phyloP scores from a whole-genome alignment of 2,329 filamentous ascomycete species.

The Talaromyces amestolkiae region DNA sequence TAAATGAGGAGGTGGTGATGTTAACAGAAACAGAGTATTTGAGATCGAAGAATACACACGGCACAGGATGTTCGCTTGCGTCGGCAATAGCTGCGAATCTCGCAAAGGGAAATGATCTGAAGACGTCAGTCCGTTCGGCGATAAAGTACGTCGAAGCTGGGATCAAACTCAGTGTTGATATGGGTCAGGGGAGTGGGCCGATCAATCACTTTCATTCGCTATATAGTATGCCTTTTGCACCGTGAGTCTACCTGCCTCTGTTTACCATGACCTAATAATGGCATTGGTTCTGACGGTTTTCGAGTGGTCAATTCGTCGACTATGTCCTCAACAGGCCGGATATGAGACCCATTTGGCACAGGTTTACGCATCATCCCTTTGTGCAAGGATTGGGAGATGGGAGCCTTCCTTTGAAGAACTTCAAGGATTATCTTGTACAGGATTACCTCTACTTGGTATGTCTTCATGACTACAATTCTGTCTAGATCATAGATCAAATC shows the following conservation, averaged over 20 bases:
- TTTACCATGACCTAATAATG: too few relatives aligned
- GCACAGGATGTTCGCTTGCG: conserved; percentile 90
- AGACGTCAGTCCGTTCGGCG: conserved; percentile 53
- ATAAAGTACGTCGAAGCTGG: conserved; percentile 62
- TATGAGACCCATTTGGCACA: conserved; percentile 70
- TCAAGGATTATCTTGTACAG: conserved; percentile 86
- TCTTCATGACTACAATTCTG: background rate
- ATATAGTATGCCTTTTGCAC: conserved; percentile 58
- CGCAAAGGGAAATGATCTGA: conserved; percentile 49
- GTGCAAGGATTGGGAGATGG: conserved; percentile 74
- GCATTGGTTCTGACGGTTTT: background rate
- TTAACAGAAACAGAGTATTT: conserved; percentile 70
- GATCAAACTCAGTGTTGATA: conserved; percentile 55
- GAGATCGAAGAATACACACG: conserved; percentile 78
- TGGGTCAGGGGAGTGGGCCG: conserved; percentile 61
- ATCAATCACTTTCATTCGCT: conserved; percentile 67
- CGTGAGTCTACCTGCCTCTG: conserved; percentile 39
- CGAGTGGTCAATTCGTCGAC: conserved; percentile 73
- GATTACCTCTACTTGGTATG: conserved; percentile 84
- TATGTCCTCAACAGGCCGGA: conserved; percentile 75
- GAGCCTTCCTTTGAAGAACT: conserved; percentile 69
- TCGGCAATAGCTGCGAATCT: conserved; percentile 67
- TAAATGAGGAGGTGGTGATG: conserved; percentile 48
- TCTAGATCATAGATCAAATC: background rate
- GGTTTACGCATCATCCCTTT: conserved; percentile 79